Conservation (phyloP, 1,284 basidiomycete genomes). For the Melampsora americana region DNA sequence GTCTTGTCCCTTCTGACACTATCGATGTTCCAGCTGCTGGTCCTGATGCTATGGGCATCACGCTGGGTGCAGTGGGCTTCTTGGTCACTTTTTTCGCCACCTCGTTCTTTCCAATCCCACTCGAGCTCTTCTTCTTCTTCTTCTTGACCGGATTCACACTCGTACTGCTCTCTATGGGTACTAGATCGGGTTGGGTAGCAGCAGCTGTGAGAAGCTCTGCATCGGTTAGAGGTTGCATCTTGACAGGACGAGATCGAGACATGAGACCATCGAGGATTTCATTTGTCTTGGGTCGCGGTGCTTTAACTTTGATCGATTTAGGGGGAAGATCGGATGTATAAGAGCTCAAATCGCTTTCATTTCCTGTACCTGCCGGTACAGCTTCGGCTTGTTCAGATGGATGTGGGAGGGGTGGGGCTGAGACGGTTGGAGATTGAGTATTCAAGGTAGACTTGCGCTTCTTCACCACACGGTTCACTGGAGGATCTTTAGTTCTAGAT, state of each 20-base stretch:
- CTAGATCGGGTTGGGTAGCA: not conserved
- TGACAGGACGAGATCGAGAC: not conserved
- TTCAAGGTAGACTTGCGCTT: not conserved
- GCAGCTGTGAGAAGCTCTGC: slow-evolving; percentile 38
- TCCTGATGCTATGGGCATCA: not conserved
- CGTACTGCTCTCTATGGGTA: not conserved
- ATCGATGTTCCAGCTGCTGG: not conserved
- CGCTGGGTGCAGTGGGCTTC: not conserved
- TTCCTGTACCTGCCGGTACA: not conserved
- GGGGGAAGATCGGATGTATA: slow-evolving; percentile 17
- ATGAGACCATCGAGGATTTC: not conserved
- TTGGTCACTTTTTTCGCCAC: not conserved
- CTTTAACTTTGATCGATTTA: slow-evolving; percentile 7
- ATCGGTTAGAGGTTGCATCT: slow-evolving; percentile 28
- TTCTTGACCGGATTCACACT: not conserved
- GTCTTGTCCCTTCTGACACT: no score
- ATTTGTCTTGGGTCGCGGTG: not conserved
- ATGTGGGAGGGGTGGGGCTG: not conserved
- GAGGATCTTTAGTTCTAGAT: not conserved
- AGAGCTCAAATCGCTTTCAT: slow-evolving; percentile 15
- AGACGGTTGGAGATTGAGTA: not conserved
- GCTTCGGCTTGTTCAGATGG: not conserved
- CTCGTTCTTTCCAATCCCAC: not conserved
- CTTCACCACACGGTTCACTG: not conserved
- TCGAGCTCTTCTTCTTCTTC: not conserved